Evolutionary conservation across 176 grass and related monocot genomes (phyloP).

Genomic region (Ampelocalamus luodianensis): DNA sequence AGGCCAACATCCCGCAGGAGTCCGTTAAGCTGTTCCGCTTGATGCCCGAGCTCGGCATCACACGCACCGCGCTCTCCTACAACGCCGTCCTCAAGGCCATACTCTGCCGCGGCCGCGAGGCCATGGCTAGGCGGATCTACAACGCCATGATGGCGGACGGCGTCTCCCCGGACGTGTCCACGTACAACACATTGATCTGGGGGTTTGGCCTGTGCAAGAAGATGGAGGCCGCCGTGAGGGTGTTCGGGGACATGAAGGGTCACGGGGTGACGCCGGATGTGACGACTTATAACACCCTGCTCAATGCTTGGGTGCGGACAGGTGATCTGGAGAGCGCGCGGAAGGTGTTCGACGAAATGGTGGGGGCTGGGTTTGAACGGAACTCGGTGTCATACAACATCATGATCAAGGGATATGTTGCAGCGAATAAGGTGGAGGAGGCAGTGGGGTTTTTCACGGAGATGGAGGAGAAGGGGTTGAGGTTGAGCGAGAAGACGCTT

Average conservation of each 20-base stretch:
- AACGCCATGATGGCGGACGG: conserved; percentile 74
- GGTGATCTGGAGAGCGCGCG: conserved; percentile 79
- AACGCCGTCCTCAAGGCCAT: conserved; percentile 92
- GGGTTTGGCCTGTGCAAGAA: conserved; percentile 81
- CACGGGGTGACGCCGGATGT: conserved; percentile 61
- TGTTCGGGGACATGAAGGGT: conserved; percentile 79
- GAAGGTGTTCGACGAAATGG: conserved; percentile 86
- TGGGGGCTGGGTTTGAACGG: conserved; percentile 36
- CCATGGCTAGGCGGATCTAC: conserved; percentile 83
- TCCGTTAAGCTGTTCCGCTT: conserved; percentile 88
- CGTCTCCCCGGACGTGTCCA: conserved; percentile 58
- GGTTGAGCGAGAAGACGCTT: conserved; percentile 88
- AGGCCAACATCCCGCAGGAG: conserved; percentile 79
- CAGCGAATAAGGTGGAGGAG: conserved; percentile 53
- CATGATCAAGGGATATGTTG: conserved; percentile 90
- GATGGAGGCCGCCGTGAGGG: conserved; percentile 63
- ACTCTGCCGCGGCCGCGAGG: conserved; percentile 67
- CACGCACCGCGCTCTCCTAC: conserved; percentile 71
- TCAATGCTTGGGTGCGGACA: conserved; percentile 64
- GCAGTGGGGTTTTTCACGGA: conserved; percentile 66
- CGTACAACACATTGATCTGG: conserved; percentile 89
- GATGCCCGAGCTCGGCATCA: conserved; percentile 84
- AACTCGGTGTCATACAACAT: conserved; percentile 81
- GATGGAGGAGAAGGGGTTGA: conserved; percentile 78
- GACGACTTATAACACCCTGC: conserved; percentile 76